phyloP scores from a whole-genome alignment of 2,329 filamentous ascomycete genomes.

The Curvularia spicifera region DNA sequence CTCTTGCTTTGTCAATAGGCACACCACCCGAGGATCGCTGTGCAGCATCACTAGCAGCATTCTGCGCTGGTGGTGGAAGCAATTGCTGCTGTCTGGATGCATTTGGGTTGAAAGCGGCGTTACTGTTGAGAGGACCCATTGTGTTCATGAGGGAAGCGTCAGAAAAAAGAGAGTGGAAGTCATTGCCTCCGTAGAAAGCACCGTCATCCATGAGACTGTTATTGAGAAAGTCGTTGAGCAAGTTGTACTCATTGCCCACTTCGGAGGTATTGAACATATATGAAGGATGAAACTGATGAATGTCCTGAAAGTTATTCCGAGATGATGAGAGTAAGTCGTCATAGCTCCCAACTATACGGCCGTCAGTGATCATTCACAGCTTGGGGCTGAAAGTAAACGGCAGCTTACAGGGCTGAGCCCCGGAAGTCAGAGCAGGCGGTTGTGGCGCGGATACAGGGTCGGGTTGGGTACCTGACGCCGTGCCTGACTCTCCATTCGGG shows the following conservation, averaged over 20 bases:
- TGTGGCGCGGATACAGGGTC: slow-evolving; percentile 72
- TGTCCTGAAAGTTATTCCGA: slow-evolving; percentile 88
- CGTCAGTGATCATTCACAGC: slow-evolving; percentile 32
- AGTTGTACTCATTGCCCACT: slow-evolving; percentile 94
- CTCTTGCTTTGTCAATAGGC: slow-evolving; percentile 74
- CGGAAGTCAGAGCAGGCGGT: slow-evolving; percentile 65
- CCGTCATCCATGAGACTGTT: slow-evolving; percentile 83
- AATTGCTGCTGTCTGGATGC: slow-evolving; percentile 56
- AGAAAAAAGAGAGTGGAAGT: slow-evolving; percentile 62
- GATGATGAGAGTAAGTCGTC: slow-evolving; percentile 77
- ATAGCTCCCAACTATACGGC: slow-evolving; percentile 72
- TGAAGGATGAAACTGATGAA: slow-evolving; percentile 90
- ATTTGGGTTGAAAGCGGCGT: slow-evolving; percentile 44
- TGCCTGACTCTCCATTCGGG: slow-evolving; percentile 45
- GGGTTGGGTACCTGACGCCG: slow-evolving; percentile 74
- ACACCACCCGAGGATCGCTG: slow-evolving; percentile 67
- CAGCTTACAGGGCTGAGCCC: slow-evolving; percentile 76
- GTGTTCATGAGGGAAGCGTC: slow-evolving; percentile 62
- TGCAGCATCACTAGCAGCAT: slow-evolving; percentile 61
- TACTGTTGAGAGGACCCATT: slow-evolving; percentile 50
- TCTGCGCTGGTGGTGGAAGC: slow-evolving; percentile 51
- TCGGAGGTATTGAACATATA: slow-evolving; percentile 96
- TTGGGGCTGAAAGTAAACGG: slow-evolving; percentile 38
- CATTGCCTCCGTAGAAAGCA: slow-evolving; percentile 51
- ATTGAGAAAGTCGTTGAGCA: slow-evolving; percentile 95